Evolutionary conservation across 2,329 filamentous ascomycete species (phyloP).

Genomic region (Neofusicoccum umdonicola): DNA sequence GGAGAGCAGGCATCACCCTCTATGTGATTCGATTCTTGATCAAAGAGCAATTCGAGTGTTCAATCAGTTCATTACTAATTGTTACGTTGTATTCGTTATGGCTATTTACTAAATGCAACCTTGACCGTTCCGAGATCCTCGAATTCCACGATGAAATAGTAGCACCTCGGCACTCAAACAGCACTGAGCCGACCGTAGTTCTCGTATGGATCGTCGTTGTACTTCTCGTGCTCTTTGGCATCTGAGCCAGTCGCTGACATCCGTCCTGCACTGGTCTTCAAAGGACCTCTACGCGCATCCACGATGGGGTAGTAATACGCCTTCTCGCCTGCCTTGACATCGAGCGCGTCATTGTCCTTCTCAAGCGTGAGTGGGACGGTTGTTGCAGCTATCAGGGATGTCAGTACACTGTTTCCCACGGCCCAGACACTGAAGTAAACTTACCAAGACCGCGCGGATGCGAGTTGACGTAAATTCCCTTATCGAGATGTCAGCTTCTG

Average conservation of each 20-base stretch:
- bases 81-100: too few species aligned
- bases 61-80: too few species aligned
- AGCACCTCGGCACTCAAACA: background rate
- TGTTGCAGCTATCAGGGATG: slow-evolving; percentile 19
- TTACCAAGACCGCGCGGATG: slow-evolving; percentile 15
- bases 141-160: too few species aligned
- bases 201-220: slow-evolving; percentile 20
- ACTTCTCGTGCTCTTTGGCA: slow-evolving; percentile 30
- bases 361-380: slow-evolving; percentile 23
- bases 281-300: slow-evolving; percentile 32
- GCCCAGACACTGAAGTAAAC: background rate
- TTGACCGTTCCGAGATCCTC: too few species aligned
- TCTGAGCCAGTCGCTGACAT: slow-evolving; percentile 24
- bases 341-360: background rate
- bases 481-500: background rate
- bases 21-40: too few species aligned
- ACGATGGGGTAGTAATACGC: slow-evolving; percentile 32
- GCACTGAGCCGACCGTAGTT: slow-evolving; percentile 8
- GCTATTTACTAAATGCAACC: too few species aligned
- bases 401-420: background rate
- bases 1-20: too few species aligned
- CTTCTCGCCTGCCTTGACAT: slow-evolving; percentile 18
- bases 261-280: slow-evolving; percentile 33
- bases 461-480: slow-evolving; percentile 17
- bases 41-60: too few species aligned